phyloP scores from a whole-genome alignment of 352 stramenopile genomes.

The Discostella stelligera region DNA sequence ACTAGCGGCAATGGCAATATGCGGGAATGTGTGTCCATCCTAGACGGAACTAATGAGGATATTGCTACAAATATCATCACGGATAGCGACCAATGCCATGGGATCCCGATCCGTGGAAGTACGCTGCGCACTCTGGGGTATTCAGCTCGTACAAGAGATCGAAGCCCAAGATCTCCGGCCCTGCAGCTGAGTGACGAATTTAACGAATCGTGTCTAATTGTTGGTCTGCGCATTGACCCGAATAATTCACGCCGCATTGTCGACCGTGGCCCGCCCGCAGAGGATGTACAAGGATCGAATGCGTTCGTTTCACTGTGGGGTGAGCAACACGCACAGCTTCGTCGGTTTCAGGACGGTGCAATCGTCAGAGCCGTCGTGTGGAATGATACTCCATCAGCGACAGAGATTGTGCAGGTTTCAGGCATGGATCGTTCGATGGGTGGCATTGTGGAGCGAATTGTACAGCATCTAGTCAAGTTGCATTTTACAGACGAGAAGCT shows the following conservation, averaged over 20 bases:
- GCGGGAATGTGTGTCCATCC: not conserved
- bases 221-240: conserved; percentile 65
- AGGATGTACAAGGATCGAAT: conserved; percentile 54
- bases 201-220: conserved; percentile 25
- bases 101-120: conserved; percentile 35
- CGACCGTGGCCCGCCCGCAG: conserved; percentile 69
- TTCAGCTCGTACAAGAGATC: conserved; percentile 5
- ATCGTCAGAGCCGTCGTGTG: conserved; percentile 79
- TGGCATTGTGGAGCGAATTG: conserved; percentile 69
- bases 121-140: conserved; percentile 7
- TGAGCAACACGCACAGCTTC: conserved; percentile 57
- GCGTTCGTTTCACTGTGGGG: conserved; percentile 73
- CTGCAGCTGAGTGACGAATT: not conserved
- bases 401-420: conserved; percentile 37
- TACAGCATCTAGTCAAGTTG: conserved; percentile 64
- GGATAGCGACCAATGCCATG: conserved; percentile 44
- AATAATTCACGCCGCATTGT: conserved; percentile 65
- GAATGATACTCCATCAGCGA: conserved; percentile 38
- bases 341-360: conserved; percentile 77
- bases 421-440: conserved; percentile 63
- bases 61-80: conserved; percentile 25
- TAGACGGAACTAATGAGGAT: conserved; percentile 30
- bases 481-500: conserved; percentile 51
- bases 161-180: conserved; percentile 9
- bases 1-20: conserved; percentile 71